Percentiles rank a stretch among this genome's conserved stretches.
Evolutionary conservation across 2,329 filamentous ascomycete species (phyloP).

Genomic region (Epichloe gansuensis): DNA sequence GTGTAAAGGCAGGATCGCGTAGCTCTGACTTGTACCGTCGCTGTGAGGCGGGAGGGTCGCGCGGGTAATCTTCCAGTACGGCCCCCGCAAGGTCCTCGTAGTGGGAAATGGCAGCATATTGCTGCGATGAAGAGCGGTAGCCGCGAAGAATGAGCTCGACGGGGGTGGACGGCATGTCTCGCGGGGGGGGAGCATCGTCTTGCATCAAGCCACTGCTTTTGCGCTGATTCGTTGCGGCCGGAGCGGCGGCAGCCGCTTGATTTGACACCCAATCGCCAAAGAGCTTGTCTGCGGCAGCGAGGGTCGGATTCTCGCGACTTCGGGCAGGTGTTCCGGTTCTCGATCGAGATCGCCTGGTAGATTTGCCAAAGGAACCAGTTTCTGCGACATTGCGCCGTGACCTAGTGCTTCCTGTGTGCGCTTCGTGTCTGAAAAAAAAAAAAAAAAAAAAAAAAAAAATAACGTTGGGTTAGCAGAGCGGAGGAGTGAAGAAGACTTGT

Average conservation of each 20-base stretch:
- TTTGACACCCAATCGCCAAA: constrained; percentile 46
- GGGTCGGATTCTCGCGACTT: constrained; percentile 45
- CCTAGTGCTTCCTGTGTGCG: constrained; percentile 33
- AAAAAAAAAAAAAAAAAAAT: too few species aligned
- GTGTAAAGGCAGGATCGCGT: constrained; percentile 57
- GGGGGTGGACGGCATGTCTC: constrained; percentile 28
- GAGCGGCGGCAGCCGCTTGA: constrained; percentile 25
- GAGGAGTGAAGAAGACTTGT: not conserved
- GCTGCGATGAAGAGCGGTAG: constrained; percentile 49
- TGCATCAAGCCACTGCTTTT: constrained; percentile 25
- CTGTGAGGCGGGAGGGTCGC: constrained; percentile 61
- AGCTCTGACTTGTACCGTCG: constrained; percentile 62
- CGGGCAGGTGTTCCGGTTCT: constrained; percentile 45
- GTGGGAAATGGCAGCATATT: constrained; percentile 81
- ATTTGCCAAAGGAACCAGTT: constrained; percentile 53
- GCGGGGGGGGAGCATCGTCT: constrained; percentile 26
- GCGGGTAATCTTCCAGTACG: constrained; percentile 88
- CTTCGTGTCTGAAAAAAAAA: constrained; percentile 33
- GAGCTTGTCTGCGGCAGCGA: constrained; percentile 47
- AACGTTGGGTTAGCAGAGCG: not conserved
- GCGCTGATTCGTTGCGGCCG: constrained; percentile 17
- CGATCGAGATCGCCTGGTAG: constrained; percentile 49
- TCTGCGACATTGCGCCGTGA: constrained; percentile 43
- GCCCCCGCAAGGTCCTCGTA: constrained; percentile 77
- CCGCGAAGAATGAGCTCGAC: constrained; percentile 78